These are phyloP conservation scores for Lasiosphaeria hispida DNA, from an alignment of 495 filamentous ascomycete genomes.

Conservation along the genomic window DNA sequence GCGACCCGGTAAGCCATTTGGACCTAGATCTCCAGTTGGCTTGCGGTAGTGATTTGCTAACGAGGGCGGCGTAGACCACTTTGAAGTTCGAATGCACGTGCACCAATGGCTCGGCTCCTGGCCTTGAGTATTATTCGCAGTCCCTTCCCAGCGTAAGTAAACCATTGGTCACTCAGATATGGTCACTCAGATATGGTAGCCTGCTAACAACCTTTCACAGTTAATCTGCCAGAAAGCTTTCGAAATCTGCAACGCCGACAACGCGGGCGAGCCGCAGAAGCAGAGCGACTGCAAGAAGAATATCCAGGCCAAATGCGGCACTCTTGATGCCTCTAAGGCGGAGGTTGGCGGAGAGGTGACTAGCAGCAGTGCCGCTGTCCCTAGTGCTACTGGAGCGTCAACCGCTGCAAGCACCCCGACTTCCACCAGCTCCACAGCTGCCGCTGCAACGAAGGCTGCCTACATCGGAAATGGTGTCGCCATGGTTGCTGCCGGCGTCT, in stretches of 20 bases:
- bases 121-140: constrained; percentile 37
- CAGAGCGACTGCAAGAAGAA: constrained; percentile 35
- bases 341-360: neutral
- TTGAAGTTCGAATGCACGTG: constrained; percentile 33
- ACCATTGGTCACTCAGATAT: neutral
- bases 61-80: constrained; percentile 19
- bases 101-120: constrained; percentile 34
- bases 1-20: constrained; percentile 27
- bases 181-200: neutral
- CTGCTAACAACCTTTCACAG: constrained; percentile 12
- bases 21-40: neutral
- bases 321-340: constrained; percentile 30
- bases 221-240: constrained; percentile 35
- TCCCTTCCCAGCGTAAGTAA: constrained; percentile 34
- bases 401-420: constrained; percentile 3
- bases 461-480: constrained; percentile 31
- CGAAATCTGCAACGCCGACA: constrained; percentile 27
- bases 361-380: constrained; percentile 7
- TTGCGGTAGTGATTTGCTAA: constrained; percentile 6
- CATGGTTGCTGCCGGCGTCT: constrained; percentile 32
- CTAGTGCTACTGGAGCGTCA: constrained; percentile 12
- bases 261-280: constrained; percentile 20
- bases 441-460: constrained; percentile 24
- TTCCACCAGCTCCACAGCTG: constrained; percentile 14
- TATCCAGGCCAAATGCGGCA: constrained; percentile 36